phyloP scores from a whole-genome alignment of 108 stramenopile genomes.

The Cyclotella kingstonii region DNA sequence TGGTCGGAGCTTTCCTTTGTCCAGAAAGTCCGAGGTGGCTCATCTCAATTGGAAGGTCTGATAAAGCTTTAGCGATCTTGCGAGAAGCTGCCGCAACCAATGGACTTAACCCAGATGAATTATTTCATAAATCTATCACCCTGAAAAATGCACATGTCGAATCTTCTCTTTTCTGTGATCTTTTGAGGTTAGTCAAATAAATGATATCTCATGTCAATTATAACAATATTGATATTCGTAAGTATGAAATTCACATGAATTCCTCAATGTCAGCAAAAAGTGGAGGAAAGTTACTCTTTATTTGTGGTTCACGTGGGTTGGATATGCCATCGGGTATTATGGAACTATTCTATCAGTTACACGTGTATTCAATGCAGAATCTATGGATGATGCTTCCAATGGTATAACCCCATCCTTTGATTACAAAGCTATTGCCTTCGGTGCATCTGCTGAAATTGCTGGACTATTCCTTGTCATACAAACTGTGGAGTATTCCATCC shows the following conservation, averaged over 20 bases:
- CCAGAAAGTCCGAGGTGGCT: conserved; percentile 85
- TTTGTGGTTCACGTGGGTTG: conserved; percentile 58
- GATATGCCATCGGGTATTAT: conserved; percentile 68
- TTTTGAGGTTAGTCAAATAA: conserved; percentile 22
- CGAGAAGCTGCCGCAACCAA: conserved; percentile 53
- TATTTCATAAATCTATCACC: conserved; percentile 39
- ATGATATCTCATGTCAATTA: too few species aligned
- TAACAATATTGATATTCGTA: not conserved
- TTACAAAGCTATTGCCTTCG: conserved; percentile 64
- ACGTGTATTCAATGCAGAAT: conserved; percentile 46
- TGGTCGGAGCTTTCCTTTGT: conserved; percentile 60
- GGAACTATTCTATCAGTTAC: conserved; percentile 53
- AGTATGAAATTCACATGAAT: not conserved
- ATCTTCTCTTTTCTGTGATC: conserved; percentile 27
- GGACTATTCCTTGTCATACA: conserved; percentile 65
- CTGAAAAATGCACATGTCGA: conserved; percentile 41
- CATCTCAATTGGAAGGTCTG: conserved; percentile 46
- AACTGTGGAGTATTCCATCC: conserved; percentile 62
- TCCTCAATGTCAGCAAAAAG: conserved; percentile 10
- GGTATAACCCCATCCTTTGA: conserved; percentile 51
- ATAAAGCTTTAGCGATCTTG: conserved; percentile 53
- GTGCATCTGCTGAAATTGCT: conserved; percentile 63
- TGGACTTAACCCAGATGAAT: conserved; percentile 39
- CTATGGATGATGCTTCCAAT: conserved; percentile 10
- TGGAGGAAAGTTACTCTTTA: conserved; percentile 53